Conservation (phyloP, 75 land plant genomes). For the Larix kaempferi region DNA sequence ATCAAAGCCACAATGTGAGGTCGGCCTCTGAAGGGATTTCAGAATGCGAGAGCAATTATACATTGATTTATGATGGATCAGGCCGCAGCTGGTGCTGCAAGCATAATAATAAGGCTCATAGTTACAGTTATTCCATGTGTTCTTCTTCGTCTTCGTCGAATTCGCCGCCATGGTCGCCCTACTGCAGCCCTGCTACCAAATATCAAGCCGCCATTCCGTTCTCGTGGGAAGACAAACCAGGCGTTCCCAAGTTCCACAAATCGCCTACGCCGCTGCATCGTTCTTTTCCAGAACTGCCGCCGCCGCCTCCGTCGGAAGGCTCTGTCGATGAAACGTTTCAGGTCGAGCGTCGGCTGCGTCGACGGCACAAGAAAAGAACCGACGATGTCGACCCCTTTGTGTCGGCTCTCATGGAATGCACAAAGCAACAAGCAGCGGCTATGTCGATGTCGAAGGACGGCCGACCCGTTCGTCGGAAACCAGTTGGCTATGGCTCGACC, state of each 20-base stretch:
- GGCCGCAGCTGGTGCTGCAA: no score
- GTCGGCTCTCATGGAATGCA: neutral
- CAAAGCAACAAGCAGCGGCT: no score
- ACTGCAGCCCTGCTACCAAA: neutral
- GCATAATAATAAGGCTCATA: no score
- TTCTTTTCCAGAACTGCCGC: neutral
- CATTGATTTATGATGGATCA: no score
- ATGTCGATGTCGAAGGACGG: neutral
- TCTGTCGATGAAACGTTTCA: no score
- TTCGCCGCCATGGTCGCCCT: neutral
- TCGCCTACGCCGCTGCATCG: neutral
- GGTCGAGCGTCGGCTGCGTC: no score
- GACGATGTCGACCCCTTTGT: conserved; percentile 3
- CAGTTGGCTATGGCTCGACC: no score
- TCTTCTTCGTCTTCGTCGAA: neutral
- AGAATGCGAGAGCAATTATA: no score
- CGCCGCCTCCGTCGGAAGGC: neutral
- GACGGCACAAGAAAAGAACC: neutral
- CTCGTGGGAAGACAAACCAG: conserved; percentile 4
- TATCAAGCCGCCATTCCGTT: neutral
- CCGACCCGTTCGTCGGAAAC: no score
- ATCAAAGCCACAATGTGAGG: no score
- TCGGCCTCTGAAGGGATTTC: no score
- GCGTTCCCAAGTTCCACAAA: neutral
- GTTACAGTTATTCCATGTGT: no score